phyloP scores from a whole-genome alignment of 208 protist species.

The Trypanosoma conorhini region DNA sequence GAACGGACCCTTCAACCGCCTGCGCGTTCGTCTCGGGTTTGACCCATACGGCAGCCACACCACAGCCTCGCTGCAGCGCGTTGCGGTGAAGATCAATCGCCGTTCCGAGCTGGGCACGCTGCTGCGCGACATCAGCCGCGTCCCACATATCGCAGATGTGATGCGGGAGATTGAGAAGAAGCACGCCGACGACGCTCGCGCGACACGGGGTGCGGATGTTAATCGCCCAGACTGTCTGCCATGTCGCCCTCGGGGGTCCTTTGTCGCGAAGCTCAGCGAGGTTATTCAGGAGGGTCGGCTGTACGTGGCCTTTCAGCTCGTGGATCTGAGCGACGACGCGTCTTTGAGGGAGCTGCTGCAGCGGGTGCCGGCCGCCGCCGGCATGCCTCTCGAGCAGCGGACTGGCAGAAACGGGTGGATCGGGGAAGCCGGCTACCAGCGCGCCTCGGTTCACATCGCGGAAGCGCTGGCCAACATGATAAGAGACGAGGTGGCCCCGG shows the following conservation, averaged over 20 bases:
- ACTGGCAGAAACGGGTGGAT: slow-evolving; percentile 49
- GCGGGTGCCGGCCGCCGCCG: slow-evolving; percentile 1
- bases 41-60: slow-evolving; percentile 69
- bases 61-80: slow-evolving; percentile 35
- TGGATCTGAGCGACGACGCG: slow-evolving; percentile 51
- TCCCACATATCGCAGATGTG: slow-evolving; percentile 45
- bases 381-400: slow-evolving; percentile 34
- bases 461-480: slow-evolving; percentile 40
- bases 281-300: slow-evolving; percentile 19
- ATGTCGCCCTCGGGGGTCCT: slow-evolving; percentile 11
- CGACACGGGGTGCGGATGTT: background rate
- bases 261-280: slow-evolving; percentile 20
- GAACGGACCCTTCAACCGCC: slow-evolving; percentile 76
- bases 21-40: slow-evolving; percentile 76
- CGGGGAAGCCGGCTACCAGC: slow-evolving; percentile 37
- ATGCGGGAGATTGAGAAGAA: slow-evolving; percentile 36
- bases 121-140: slow-evolving; percentile 69
- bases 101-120: slow-evolving; percentile 61
- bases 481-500: slow-evolving; percentile 48
- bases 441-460: slow-evolving; percentile 32
- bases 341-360: slow-evolving; percentile 36
- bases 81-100: slow-evolving; percentile 53
- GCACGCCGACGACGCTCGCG: background rate
- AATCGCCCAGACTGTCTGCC: background rate
- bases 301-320: slow-evolving; percentile 34